Percentiles rank a stretch among this genome's conserved stretches.
Conservation (phyloP, 805 yeast genomes). For the Yarrowia phangngaensis region DNA sequence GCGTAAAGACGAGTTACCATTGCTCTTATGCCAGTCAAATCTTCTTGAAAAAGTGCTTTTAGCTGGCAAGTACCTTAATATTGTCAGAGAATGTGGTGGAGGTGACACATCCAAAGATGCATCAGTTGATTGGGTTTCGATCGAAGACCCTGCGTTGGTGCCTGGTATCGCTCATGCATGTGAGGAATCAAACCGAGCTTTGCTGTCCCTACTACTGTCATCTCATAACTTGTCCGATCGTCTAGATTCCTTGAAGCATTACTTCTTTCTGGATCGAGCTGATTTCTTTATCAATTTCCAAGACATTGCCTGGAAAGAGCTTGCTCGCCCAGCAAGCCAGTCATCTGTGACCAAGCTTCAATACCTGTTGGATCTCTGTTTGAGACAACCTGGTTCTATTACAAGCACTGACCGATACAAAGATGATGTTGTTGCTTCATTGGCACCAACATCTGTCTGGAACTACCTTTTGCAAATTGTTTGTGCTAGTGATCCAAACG, state of each 20-base stretch:
- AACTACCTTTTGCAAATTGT: constrained; percentile 41
- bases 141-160: constrained; percentile 48
- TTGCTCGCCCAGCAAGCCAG: constrained; percentile 43
- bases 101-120: constrained; percentile 39
- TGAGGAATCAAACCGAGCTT: constrained; percentile 58
- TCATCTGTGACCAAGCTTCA: constrained; percentile 40
- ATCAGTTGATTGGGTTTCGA: constrained; percentile 37
- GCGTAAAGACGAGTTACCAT: constrained; percentile 68
- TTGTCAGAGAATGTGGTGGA: constrained; percentile 60
- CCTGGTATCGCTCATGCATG: constrained; percentile 60
- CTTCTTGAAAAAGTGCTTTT: constrained; percentile 62
- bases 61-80: constrained; percentile 82
- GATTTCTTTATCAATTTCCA: constrained; percentile 53
- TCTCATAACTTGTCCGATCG: constrained; percentile 56
- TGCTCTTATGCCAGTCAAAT: constrained; percentile 53
- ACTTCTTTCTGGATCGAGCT: constrained; percentile 55
- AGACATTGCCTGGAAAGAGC: constrained; percentile 49
- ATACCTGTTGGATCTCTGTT: constrained; percentile 40
- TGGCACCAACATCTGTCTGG: constrained; percentile 37
- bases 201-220: constrained; percentile 54
- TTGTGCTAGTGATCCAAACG: constrained; percentile 27
- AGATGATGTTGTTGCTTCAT: constrained; percentile 38
- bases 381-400: constrained; percentile 43
- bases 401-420: constrained; percentile 40
- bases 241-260: constrained; percentile 50